Percentiles rank a stretch among this genome's conserved stretches.
Evolutionary conservation across 345 rosid species (phyloP).

Genomic region (Eucalyptus melliodora): DNA sequence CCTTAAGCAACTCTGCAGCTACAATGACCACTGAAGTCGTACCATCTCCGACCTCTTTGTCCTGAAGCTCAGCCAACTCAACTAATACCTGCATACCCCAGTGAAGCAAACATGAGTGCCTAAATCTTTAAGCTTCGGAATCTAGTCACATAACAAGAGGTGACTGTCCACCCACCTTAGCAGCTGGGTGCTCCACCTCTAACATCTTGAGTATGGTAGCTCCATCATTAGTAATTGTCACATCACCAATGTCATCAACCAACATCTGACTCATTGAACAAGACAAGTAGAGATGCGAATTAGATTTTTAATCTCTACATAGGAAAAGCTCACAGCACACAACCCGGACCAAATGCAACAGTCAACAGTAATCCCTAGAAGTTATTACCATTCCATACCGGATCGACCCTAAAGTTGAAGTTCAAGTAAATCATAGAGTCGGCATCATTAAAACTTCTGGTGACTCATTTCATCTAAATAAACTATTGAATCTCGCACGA

Average conservation of each 20-base stretch:
- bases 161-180: conserved; percentile 38
- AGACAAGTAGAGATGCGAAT: neutral
- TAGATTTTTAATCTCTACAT: neutral
- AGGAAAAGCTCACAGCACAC: neutral
- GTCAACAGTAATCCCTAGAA: neutral
- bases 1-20: conserved; percentile 87
- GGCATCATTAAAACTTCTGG: neutral
- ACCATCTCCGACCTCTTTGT: conserved; percentile 96
- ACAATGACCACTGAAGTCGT: conserved; percentile 93
- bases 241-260: conserved; percentile 96
- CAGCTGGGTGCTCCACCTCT: conserved; percentile 98
- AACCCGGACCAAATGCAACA: neutral
- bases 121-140: neutral
- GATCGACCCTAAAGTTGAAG: neutral
- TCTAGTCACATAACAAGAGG: neutral
- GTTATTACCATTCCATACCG: neutral
- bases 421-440: neutral
- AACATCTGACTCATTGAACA: conserved; percentile 46
- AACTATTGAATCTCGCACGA: neutral
- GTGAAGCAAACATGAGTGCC: neutral
- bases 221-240: conserved; percentile 91
- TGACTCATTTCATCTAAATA: neutral
- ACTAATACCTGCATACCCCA: conserved; percentile 59
- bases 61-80: conserved; percentile 98
- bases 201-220: conserved; percentile 91